A percentile compares a stretch with the other conserved stretches of the same genome.
Conservation (phyloP, 495 filamentous ascomycete species). For the Hypoxylon cercidicola region DNA sequence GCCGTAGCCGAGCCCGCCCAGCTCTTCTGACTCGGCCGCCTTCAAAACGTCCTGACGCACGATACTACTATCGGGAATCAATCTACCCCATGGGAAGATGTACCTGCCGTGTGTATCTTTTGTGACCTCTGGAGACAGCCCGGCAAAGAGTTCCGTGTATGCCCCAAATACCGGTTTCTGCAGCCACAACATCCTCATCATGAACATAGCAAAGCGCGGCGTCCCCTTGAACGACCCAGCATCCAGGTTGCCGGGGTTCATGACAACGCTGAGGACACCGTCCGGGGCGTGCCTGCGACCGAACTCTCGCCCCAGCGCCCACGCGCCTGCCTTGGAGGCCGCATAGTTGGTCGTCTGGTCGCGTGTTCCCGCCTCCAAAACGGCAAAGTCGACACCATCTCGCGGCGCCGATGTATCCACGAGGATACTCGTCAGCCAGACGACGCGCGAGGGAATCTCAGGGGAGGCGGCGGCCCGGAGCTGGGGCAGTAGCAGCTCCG, state of each 20-base stretch:
- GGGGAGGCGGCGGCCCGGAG: slow-evolving; percentile 35
- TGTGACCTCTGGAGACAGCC: slow-evolving; percentile 51
- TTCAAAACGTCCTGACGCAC: slow-evolving; percentile 48
- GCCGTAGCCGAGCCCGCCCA: slow-evolving; percentile 36
- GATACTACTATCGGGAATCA: slow-evolving; percentile 16
- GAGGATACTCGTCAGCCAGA: slow-evolving; percentile 36
- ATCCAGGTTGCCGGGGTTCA: slow-evolving; percentile 54
- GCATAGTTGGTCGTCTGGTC: slow-evolving; percentile 42
- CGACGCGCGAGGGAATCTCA: slow-evolving; percentile 12
- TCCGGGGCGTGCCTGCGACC: slow-evolving; percentile 27
- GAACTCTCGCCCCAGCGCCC: slow-evolving; percentile 45
- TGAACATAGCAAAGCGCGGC: slow-evolving; percentile 13
- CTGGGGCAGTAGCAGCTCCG: slow-evolving; percentile 54
- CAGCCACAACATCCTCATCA: slow-evolving; percentile 39
- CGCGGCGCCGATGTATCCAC: slow-evolving; percentile 41
- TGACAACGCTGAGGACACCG: slow-evolving; percentile 49
- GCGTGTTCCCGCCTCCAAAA: slow-evolving; percentile 42
- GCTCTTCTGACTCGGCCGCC: slow-evolving; percentile 44
- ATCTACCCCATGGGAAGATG: slow-evolving; percentile 40
- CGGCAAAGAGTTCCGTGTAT: slow-evolving; percentile 59
- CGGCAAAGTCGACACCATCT: slow-evolving; percentile 44
- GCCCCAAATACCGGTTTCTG: slow-evolving; percentile 52
- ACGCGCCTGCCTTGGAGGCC: slow-evolving; percentile 50
- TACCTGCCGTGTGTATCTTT: slow-evolving; percentile 32
- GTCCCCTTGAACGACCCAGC: slow-evolving; percentile 38